These are phyloP conservation scores for Herpetomonas samuelpessoai DNA, from an alignment of 208 protist species.

Conservation along the genomic window DNA sequence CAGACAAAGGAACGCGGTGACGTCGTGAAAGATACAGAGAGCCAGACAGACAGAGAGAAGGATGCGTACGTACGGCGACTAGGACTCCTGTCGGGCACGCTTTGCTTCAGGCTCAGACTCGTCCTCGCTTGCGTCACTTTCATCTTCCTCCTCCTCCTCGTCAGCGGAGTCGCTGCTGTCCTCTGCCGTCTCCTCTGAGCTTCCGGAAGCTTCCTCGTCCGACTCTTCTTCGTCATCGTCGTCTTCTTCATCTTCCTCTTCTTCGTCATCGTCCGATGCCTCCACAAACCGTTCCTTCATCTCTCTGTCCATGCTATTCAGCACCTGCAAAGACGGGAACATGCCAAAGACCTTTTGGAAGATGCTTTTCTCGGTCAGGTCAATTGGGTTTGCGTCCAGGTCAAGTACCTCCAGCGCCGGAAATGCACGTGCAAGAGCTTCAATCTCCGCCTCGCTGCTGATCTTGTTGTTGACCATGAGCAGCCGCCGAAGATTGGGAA, in stretches of 20 bases:
- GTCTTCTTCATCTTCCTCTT: constrained; percentile 5
- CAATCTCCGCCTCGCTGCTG: constrained; percentile 40
- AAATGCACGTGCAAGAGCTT: constrained; percentile 46
- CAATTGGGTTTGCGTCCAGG: constrained; percentile 49
- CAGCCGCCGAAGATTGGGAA: constrained; percentile 35
- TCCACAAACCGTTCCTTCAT: neutral
- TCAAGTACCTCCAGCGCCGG: constrained; percentile 69
- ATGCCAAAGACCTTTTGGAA: constrained; percentile 48
- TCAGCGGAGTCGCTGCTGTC: no score
- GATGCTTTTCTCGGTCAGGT: constrained; percentile 21
- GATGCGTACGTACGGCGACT: no score
- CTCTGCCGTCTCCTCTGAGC: no score
- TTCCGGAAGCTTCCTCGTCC: no score
- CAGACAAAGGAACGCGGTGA: no score
- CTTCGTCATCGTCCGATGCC: constrained; percentile 11
- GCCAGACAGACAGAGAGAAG: no score
- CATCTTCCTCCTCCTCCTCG: no score
- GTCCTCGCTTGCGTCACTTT: no score
- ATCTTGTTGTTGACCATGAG: constrained; percentile 76
- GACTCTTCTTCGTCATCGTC: no score
- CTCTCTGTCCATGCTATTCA: constrained; percentile 28
- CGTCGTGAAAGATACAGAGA: no score
- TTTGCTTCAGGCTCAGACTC: no score
- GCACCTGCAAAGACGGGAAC: constrained; percentile 43
- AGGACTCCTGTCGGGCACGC: no score